Evolutionary conservation across 768 basidiomycete genomes (phyloP).

Genomic region (Roridomyces roridus): DNA sequence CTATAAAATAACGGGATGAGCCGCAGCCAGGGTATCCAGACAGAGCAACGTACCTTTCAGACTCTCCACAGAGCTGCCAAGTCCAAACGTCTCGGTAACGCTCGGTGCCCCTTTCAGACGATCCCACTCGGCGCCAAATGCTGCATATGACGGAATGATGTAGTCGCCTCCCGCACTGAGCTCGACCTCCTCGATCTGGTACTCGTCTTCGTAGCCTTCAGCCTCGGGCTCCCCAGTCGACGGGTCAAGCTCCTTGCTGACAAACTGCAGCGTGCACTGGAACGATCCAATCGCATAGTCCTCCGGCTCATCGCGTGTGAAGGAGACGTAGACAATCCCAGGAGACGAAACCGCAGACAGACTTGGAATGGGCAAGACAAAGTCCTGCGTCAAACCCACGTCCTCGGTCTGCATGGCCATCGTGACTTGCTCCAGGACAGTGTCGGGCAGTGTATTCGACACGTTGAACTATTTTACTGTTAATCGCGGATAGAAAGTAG

Average conservation of each 20-base stretch:
- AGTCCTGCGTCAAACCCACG: constrained; percentile 84
- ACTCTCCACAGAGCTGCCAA: constrained; percentile 85
- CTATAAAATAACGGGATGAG: constrained; percentile 48
- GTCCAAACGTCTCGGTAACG: constrained; percentile 91
- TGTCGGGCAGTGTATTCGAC: constrained; percentile 95
- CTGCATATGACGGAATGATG: constrained; percentile 92
- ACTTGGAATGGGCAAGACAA: constrained; percentile 85
- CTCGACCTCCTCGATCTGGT: constrained; percentile 96
- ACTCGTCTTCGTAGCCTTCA: constrained; percentile 99
- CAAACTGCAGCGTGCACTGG: constrained; percentile 89
- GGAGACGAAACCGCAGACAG: constrained; percentile 76
- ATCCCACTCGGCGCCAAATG: constrained; percentile 96
- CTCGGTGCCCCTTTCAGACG: constrained; percentile 77
- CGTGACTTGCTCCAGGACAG: constrained; percentile 92
- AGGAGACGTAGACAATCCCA: constrained; percentile 92
- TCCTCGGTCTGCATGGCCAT: constrained; percentile 89
- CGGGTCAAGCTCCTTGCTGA: constrained; percentile 98
- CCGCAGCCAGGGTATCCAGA: constrained; percentile 9
- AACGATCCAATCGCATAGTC: constrained; percentile 86
- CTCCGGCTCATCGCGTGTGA: constrained; percentile 80
- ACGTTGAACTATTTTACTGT: constrained; percentile 81
- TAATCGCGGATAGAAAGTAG: neutral
- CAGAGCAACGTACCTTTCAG: constrained; percentile 75
- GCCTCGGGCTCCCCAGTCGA: constrained; percentile 94
- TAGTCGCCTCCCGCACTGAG: constrained; percentile 93